These are phyloP conservation scores for Vigna nakashimae DNA, from an alignment of 306 rosid genomes.

Conservation along the genomic window DNA sequence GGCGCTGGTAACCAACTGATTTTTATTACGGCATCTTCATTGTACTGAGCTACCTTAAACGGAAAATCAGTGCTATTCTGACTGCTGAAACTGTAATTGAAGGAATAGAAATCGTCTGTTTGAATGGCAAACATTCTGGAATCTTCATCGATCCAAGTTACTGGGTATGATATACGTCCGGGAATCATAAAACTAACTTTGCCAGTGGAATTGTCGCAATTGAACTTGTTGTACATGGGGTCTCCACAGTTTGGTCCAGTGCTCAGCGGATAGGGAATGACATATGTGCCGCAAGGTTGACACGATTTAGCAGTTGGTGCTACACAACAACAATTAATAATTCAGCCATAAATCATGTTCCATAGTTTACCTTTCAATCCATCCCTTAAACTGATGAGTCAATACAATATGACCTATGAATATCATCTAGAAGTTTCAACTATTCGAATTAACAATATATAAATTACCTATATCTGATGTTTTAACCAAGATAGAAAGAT, in stretches of 20 bases:
- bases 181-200: slow-evolving; percentile 42
- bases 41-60: not conserved
- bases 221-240: slow-evolving; percentile 44
- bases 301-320: slow-evolving; percentile 47
- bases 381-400: not conserved
- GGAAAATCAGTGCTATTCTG: not conserved
- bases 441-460: not conserved
- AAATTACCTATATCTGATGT: slow-evolving; percentile 52
- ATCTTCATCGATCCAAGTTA: slow-evolving; percentile 10
- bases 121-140: slow-evolving; percentile 29
- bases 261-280: slow-evolving; percentile 66
- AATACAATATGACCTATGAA: not conserved
- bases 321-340: slow-evolving; percentile 35
- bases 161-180: not conserved
- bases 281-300: slow-evolving; percentile 53
- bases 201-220: slow-evolving; percentile 8
- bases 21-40: not conserved
- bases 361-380: not conserved
- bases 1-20: slow-evolving; percentile 48
- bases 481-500: slow-evolving; percentile 31
- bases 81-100: not conserved
- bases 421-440: not conserved
- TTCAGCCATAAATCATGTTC: not conserved
- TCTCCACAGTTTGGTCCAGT: slow-evolving; percentile 55
- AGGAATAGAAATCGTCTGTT: not conserved